Evolutionary conservation across 108 stramenopile genomes (phyloP), one percentile per base, ranked within the genome.

Genomic region (Schizochytrium sp.): DNA sequence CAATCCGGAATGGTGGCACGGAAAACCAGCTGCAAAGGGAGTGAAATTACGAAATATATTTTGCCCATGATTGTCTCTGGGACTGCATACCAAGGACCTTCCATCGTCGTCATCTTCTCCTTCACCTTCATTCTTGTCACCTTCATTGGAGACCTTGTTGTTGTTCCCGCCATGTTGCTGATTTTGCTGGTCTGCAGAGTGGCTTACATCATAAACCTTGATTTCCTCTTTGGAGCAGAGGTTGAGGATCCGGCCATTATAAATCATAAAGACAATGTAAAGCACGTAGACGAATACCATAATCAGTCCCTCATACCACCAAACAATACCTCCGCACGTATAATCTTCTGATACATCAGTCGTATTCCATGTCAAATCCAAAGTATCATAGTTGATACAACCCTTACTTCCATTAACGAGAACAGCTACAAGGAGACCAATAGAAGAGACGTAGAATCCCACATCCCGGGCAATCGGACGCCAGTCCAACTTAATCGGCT

Each of bases 241-340:
- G 47, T 28, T 28, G 2, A 89, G 49, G 42, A 92, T 46, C 45
- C 17, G 3, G 41, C 38, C 72, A 89, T 92, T 93, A 76, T 59
- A 64, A 40, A 28, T 4, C 91, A 93, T 92, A 15, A 93, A 53
- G 12, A 59, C 55, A 40, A 90, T 69, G 89, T 93, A 93, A 15
- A 76, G 56, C 19, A 69, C 3, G 91, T 93, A 93, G 19, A 83
- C 15, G 44, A 64, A 13, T 57, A 93, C 88, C 28, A 89, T 87
- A 40, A 91, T 13, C 17, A 58, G 38, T 4, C 91, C 91, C 56
- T 93, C 91, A 5, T 40, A 93, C 61, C 64, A 89, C 7, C 13
- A 2, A 17, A 92, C 87, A 3, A 19, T 4, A 0, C 46, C 53
- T 46, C 72, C 87, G 61, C 8, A 15, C 7, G 89, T 76, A 46